Conservation (phyloP, 106 monocot species). For the Dioscorea zingiberensis region DNA sequence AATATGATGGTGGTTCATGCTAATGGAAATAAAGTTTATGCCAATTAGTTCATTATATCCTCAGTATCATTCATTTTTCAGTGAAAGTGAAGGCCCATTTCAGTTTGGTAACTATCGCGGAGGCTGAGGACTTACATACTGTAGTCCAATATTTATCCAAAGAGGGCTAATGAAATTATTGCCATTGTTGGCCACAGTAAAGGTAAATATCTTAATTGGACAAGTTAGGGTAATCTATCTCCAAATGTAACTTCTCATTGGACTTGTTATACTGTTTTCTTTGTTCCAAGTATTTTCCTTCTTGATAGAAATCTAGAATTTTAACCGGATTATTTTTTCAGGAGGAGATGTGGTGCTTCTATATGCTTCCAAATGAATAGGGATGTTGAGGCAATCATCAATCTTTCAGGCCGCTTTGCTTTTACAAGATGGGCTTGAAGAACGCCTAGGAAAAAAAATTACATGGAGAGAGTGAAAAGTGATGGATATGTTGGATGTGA, state of each 20-base stretch:
- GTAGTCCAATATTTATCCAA: slow-evolving; percentile 18
- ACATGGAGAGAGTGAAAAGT: slow-evolving; percentile 27
- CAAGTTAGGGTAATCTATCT: neutral
- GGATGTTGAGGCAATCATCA: slow-evolving; percentile 29
- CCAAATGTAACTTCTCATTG: neutral
- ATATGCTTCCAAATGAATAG: slow-evolving; percentile 41
- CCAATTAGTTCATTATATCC: neutral
- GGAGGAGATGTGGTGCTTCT: slow-evolving; percentile 50
- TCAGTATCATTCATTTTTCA: neutral
- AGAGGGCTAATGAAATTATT: slow-evolving; percentile 16
- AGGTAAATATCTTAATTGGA: neutral
- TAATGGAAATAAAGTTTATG: neutral
- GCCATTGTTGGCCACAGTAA: slow-evolving; percentile 52
- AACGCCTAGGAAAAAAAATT: slow-evolving; percentile 38
- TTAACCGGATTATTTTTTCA: neutral
- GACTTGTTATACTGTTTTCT: neutral
- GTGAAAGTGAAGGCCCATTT: slow-evolving; percentile 50
- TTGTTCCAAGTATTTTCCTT: neutral
- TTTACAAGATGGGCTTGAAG: slow-evolving; percentile 33
- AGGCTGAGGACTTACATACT: slow-evolving; percentile 44
- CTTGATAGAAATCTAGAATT: neutral
- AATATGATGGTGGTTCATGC: neutral
- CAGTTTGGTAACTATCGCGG: slow-evolving; percentile 48
- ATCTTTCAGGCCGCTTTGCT: slow-evolving; percentile 40
- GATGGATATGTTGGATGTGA: slow-evolving; percentile 60